Percentiles rank a stretch among this genome's conserved stretches.
Evolutionary conservation across 768 basidiomycete genomes (phyloP).

Genomic region (Rhizopogon sp.): DNA sequence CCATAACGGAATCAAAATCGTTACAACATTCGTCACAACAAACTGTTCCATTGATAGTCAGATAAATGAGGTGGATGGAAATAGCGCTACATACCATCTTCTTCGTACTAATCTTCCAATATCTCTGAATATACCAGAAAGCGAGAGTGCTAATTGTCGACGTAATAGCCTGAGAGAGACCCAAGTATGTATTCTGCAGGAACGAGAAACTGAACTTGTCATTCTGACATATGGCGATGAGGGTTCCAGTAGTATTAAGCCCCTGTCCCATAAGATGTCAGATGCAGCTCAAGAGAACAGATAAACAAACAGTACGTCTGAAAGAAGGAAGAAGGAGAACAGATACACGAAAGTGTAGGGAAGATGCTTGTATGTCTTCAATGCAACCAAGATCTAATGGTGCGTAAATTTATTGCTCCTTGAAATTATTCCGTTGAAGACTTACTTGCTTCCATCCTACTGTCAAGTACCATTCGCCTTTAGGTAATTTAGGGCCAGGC

Average conservation of each 20-base stretch:
- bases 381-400: slow-evolving; percentile 66
- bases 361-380: slow-evolving; percentile 70
- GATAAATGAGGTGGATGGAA: neutral
- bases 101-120: slow-evolving; percentile 78
- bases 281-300: neutral
- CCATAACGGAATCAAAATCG: slow-evolving; percentile 78
- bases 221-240: slow-evolving; percentile 75
- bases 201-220: slow-evolving; percentile 80
- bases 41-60: slow-evolving; percentile 41
- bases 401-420: neutral
- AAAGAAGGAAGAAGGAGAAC: slow-evolving; percentile 71
- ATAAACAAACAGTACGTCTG: slow-evolving; percentile 47
- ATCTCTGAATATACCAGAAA: slow-evolving; percentile 80
- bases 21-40: slow-evolving; percentile 68
- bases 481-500: slow-evolving; percentile 74
- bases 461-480: slow-evolving; percentile 70
- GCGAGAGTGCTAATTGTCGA: slow-evolving; percentile 68
- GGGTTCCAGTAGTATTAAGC: slow-evolving; percentile 72
- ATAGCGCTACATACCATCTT: slow-evolving; percentile 51
- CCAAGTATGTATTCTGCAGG: slow-evolving; percentile 75
- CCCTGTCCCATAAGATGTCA: slow-evolving; percentile 40
- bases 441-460: slow-evolving; percentile 82
- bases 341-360: slow-evolving; percentile 83
- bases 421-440: neutral
- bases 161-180: slow-evolving; percentile 69